Percentiles rank a stretch among this genome's conserved stretches.
These are phyloP conservation scores for Lachnellula suecica DNA, from an alignment of 2,329 filamentous ascomycete species.

Conservation along the genomic window DNA sequence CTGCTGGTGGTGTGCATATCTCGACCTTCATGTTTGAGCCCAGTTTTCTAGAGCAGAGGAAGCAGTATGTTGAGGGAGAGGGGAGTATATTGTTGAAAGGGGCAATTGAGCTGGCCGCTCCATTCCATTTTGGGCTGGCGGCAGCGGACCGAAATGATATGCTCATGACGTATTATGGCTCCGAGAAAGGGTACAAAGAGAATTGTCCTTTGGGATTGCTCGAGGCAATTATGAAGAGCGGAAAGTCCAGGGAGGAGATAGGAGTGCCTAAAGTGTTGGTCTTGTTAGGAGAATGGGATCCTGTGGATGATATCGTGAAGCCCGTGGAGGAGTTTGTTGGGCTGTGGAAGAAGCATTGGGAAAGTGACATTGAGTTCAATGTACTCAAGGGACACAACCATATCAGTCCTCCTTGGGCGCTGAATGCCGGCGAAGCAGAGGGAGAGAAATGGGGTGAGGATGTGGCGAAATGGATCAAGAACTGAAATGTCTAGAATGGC, in stretches of 20 bases:
- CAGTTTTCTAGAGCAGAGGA: conserved; percentile 22
- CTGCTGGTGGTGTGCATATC: conserved; percentile 31
- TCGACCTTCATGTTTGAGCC: conserved; percentile 28
- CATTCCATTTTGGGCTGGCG: conserved; percentile 22
- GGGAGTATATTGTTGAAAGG: conserved; percentile 21
- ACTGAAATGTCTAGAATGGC: neutral
- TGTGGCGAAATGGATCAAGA: conserved; percentile 28
- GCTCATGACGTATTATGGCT: conserved; percentile 24
- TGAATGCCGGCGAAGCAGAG: conserved; percentile 27
- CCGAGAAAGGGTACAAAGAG: conserved; percentile 4
- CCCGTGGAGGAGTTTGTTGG: conserved; percentile 27
- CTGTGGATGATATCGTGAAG: conserved; percentile 28
- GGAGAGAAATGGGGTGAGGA: conserved; percentile 31
- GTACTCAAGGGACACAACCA: conserved; percentile 31
- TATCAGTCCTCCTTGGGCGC: conserved; percentile 26
- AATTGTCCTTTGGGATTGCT: conserved; percentile 19
- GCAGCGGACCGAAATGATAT: conserved; percentile 15
- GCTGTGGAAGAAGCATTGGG: conserved; percentile 25
- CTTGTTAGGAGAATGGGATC: conserved; percentile 28
- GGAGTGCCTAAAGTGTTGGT: conserved; percentile 24
- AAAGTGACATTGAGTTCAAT: conserved; percentile 18
- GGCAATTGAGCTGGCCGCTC: conserved; percentile 21
- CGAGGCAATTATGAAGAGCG: neutral
- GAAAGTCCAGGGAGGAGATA: conserved; percentile 3
- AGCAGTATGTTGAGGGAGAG: conserved; percentile 5